Base-by-base conservation (phyloP, 257 asterid genomes). In the Nicotiana noctiflora region DNA sequence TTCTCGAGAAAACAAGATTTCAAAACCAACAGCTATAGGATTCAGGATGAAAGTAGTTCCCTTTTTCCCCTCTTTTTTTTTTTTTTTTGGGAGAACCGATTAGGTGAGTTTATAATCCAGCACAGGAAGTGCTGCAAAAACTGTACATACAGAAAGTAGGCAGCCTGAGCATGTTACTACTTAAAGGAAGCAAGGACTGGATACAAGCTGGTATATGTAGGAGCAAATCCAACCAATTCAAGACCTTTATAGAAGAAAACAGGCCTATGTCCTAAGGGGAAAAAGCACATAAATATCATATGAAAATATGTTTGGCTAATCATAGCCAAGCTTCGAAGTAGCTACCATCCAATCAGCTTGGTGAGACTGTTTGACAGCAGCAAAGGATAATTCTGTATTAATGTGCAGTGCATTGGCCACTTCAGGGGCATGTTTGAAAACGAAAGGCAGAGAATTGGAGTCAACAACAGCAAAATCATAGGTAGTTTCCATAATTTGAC, bases 381-480 rank as follows among this genome's bases (percentile, higher is more conserved):
- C 90, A 65, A 89, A 86, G 59, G 90, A 89, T 83, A 92, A 77
- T 60, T 90, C 91, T 65, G 85, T 84, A 83, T 77, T 80, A 51
- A 88, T 90, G 81, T 88, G 82, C 85, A 96, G 89, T 82, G 88
- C 90, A 82, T 88, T 90, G 78, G 85, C 90, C 83, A 79, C 97
- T 81, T 90, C 93, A 21, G 99, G 95, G 19, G 99, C 92, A 84
- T 93, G 94, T 57, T 92, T 88, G 87, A 96, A 94, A 84, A 96
- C 95, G 75, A 94, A 96, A 86, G 84, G 86, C 86, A 96, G 89
- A 81, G 99, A 88, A 76, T 96, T 96, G 85, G 99, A 94, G 85
- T 96, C 98, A 8, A 90, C 89, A 17, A 94, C 96, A 25, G 99
- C 90, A 83, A 96, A 91, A 84, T 96, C 99, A 76, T 84, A 92